These are phyloP conservation scores for Phalaenopsis equestris DNA, from an alignment of 106 monocot genomes.

Conservation along the genomic window DNA sequence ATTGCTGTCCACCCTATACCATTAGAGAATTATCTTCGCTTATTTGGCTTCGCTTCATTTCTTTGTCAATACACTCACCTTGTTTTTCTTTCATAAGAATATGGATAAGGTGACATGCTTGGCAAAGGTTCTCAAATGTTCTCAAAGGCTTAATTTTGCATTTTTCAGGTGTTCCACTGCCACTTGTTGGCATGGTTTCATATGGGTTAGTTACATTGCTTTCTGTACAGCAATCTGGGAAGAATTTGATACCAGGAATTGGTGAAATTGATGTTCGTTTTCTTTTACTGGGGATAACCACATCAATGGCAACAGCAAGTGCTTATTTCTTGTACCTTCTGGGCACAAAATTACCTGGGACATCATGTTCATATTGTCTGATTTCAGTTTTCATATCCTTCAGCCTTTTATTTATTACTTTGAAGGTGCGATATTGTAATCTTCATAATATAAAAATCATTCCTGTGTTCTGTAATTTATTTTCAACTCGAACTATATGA, in stretches of 20 bases:
- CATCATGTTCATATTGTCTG: constrained; percentile 75
- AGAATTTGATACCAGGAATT: constrained; percentile 28
- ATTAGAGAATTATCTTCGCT: not conserved
- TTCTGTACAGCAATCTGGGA: constrained; percentile 48
- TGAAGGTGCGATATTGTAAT: constrained; percentile 41
- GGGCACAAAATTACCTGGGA: constrained; percentile 61
- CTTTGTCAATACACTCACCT: not conserved
- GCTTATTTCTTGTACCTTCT: constrained; percentile 91
- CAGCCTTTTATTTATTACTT: constrained; percentile 54
- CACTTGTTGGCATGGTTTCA: constrained; percentile 67
- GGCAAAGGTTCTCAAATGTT: not conserved
- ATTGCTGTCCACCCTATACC: not conserved
- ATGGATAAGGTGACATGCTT: not conserved
- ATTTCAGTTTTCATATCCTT: constrained; percentile 76
- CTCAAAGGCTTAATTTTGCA: not conserved
- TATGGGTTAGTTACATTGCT: constrained; percentile 70
- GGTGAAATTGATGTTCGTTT: constrained; percentile 39
- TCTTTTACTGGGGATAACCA: constrained; percentile 53
- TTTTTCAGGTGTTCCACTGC: constrained; percentile 78
- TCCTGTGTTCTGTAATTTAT: not conserved
- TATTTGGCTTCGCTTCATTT: not conserved
- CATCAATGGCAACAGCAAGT: constrained; percentile 89
- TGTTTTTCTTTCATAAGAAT: not conserved
- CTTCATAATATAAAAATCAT: not conserved
- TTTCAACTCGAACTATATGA: not conserved